Conservation (phyloP, 2,329 filamentous ascomycete genomes). For the Thermoascus crustaceus region DNA sequence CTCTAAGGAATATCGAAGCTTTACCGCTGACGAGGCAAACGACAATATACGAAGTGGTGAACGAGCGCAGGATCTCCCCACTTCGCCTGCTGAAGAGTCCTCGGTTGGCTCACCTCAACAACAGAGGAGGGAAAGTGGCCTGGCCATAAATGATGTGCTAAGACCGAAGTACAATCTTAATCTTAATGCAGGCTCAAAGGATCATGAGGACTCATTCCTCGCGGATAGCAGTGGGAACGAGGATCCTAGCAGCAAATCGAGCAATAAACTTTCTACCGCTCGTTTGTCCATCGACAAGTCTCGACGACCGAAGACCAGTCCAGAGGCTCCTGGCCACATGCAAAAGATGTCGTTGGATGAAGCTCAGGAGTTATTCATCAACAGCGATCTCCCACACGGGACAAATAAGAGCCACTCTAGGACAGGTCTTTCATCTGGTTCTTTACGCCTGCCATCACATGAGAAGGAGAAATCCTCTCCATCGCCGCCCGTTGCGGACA, state of each 20-base stretch:
- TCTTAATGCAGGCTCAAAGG: conserved; percentile 15
- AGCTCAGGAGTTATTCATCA: too few relatives aligned
- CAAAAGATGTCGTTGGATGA: conserved; percentile 2
- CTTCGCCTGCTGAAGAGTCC: conserved; percentile 4
- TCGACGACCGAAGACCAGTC: conserved; percentile 17
- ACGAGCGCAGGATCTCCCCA: conserved; percentile 3
- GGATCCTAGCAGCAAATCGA: conserved; percentile 14
- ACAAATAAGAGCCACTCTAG: too few relatives aligned
- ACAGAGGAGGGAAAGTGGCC: conserved; percentile 13
- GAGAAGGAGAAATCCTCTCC: not conserved
- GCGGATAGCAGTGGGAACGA: conserved; percentile 30
- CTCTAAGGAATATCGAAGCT: conserved; percentile 16
- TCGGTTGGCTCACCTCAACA: conserved; percentile 3
- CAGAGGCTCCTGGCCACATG: conserved; percentile 9
- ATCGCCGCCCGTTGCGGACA: not conserved
- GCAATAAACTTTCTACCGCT: conserved; percentile 13
- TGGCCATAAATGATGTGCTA: conserved; percentile 14
- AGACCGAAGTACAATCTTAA: conserved; percentile 22
- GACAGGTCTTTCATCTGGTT: too few relatives aligned
- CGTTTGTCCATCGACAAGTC: conserved; percentile 1
- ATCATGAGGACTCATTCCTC: conserved; percentile 25
- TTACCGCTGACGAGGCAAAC: conserved; percentile 10
- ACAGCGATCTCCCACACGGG: too few relatives aligned
- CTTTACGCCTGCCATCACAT: too few relatives aligned
- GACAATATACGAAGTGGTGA: conserved; percentile 9